Evolutionary conservation across 352 stramenopile species (phyloP), one percentile per base, ranked within the genome.

Genomic region (Nothophytophthora sp.): DNA sequence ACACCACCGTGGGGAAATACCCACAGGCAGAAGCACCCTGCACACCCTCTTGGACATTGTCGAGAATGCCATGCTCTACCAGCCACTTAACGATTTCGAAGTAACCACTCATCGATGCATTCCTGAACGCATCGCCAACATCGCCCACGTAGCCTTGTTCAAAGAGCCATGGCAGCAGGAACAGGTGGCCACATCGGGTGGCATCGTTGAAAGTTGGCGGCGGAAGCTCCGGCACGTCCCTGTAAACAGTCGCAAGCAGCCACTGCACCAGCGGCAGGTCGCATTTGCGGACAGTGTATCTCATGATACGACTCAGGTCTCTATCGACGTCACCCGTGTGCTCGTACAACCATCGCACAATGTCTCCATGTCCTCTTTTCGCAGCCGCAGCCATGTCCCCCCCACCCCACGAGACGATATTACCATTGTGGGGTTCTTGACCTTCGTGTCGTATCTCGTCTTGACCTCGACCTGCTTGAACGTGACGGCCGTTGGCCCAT

Each of bases 21-120:
- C 56, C 50, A 27, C 42, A 47, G 0, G 55, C 50, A 20, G 44
- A 35, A 12, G 55, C 44, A 19, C 54, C 48, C 46, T 52, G 47
- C 9, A 70, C 51, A 3, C 42, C 55, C 42, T 63, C 55, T 19
- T 60, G 52, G 22, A 63, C 37, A 27, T 65, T 65, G 16, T 63
- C 60, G 8, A 62, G 38, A 11, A 63, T 47, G 28, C 50, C 13
- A 10, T 62, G 48, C 19, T 55, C 24, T 37, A 66, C 49, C 2
- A 70, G 44, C 62, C 56, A 71, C 39, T 63, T 49, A 7, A 77
- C 59, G 32, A 74, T 63, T 29, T 68, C 55, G 5, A 61, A 19
- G 32, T 60, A 50, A 5, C 39, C 54, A 20, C 44, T 57, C 34
- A 68, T 66, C 5, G 67, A 63, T 16, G 67, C 54, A 16, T 70